A percentile compares a stretch with the other conserved stretches of the same genome.
phyloP scores from a whole-genome alignment of 75 land plant species.

The Selaginella moellendorffii region DNA sequence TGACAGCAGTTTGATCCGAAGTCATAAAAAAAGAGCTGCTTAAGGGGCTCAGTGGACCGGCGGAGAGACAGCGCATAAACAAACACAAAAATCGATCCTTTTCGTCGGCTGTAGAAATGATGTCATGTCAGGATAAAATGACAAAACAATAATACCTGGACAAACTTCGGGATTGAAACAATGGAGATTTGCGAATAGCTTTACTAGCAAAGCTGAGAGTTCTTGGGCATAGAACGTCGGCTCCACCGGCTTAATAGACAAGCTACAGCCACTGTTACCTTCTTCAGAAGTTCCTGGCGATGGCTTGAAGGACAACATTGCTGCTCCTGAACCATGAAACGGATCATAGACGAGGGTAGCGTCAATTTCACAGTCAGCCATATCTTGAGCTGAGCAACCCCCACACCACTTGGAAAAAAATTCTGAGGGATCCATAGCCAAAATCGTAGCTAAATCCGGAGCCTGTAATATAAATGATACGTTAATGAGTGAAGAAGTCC shows the following conservation, averaged over 20 bases:
- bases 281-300: slow-evolving; percentile 24
- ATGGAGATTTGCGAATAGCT: slow-evolving; percentile 83
- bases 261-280: slow-evolving; percentile 22
- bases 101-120: slow-evolving; percentile 57
- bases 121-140: neutral
- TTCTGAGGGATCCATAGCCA: slow-evolving; percentile 46
- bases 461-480: slow-evolving; percentile 31
- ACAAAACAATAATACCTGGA: slow-evolving; percentile 39
- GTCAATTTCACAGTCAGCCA: slow-evolving; percentile 29
- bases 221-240: slow-evolving; percentile 51
- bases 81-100: slow-evolving; percentile 51
- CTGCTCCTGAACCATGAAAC: slow-evolving; percentile 65
- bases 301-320: slow-evolving; percentile 38
- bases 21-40: slow-evolving; percentile 22
- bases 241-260: slow-evolving; percentile 19
- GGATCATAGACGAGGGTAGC: slow-evolving; percentile 60
- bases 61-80: slow-evolving; percentile 35
- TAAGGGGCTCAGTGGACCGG: slow-evolving; percentile 24
- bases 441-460: slow-evolving; percentile 49
- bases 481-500: slow-evolving; percentile 1
- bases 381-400: slow-evolving; percentile 16
- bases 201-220: slow-evolving; percentile 74
- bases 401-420: slow-evolving; percentile 77
- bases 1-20: slow-evolving; percentile 40
- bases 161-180: slow-evolving; percentile 83